Evolutionary conservation across 2,329 filamentous ascomycete genomes (phyloP), one percentile per base, ranked within the genome.

Genomic region (Plenodomus lindquistii): DNA sequence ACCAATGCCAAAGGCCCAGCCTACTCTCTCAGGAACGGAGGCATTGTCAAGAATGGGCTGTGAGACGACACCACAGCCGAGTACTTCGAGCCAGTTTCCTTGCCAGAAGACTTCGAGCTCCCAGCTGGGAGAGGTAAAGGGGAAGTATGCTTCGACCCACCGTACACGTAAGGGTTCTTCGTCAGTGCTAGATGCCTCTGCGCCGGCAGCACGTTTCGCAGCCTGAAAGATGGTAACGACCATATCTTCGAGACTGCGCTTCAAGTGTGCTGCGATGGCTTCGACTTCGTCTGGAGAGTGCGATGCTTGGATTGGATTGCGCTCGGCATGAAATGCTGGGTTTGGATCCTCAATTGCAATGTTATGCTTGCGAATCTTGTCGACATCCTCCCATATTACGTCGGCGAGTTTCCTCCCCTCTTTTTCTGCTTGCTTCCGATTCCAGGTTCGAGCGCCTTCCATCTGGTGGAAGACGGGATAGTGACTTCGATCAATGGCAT

Each of bases 401-500:
- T 83, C 77, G 1, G 82, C 82, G 16, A 91, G 70, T 50, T 73
- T 54, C 40, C 62, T 66, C 17, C 69, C 65, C 34, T 62, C 55
- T 13, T 62, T 77, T 45, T 77, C 79, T 37, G 82, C 82, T 69
- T 77, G 81, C 21, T 69, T 78, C 9, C 90, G 83, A 67, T 94
- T 88, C 93, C 94, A 99, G 44, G 91, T 87, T 60, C 88, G 82
- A 8, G 93, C 93, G 11, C 91, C 93, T 72, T 99, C 94, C 92
- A 97, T 97, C 76, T 99, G 94, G 75, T 99, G 94, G 73, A 99
- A 99, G 49, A 96, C 85, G 0, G 94, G 94, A 74, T 97, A 97
- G 75, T 99, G 94, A 61, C 87, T 94, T 47, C 89, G 85, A 74
- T 99, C 94, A 65, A 99, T 88, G 47, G 93, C 92, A 81, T 99